Percentiles rank a stretch among this genome's conserved stretches.
These are phyloP conservation scores for Ogataea trehalophila DNA, from an alignment of 805 yeast genomes.

Conservation along the genomic window DNA sequence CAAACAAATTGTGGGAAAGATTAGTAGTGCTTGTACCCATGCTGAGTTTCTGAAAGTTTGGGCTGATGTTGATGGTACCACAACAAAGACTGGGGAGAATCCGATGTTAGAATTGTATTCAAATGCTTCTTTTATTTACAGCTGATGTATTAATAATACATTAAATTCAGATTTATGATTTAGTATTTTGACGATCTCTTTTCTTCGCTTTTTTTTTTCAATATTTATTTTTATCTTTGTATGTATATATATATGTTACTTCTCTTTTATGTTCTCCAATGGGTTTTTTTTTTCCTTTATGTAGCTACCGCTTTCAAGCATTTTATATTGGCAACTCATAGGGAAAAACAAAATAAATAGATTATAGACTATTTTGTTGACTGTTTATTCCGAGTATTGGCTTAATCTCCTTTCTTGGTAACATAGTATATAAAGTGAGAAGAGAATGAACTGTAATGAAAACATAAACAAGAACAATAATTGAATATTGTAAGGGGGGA, in stretches of 20 bases:
- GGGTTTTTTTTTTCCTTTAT: too few species aligned
- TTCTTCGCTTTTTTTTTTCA: neutral
- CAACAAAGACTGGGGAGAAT: conserved; percentile 73
- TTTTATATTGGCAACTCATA: too few species aligned
- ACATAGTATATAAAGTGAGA: too few species aligned
- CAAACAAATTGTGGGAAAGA: conserved; percentile 56
- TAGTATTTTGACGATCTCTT: neutral
- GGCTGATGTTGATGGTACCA: conserved; percentile 66
- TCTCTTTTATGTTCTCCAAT: neutral
- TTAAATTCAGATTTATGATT: too few species aligned
- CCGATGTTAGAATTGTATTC: conserved; percentile 76
- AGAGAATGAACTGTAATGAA: too few species aligned
- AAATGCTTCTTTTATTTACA: conserved; percentile 65
- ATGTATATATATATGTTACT: neutral
- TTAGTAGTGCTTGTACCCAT: conserved; percentile 52
- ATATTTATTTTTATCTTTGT: neutral
- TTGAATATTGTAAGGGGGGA: too few species aligned
- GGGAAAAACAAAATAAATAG: too few species aligned
- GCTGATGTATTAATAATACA: conserved; percentile 20
- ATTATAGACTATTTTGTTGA: too few species aligned
- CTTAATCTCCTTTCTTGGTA: too few species aligned
- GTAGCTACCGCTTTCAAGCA: too few species aligned
- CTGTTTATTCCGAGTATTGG: too few species aligned
- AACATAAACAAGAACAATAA: too few species aligned
- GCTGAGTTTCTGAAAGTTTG: conserved; percentile 60